Evolutionary conservation across 2,329 filamentous ascomycete species (phyloP).

Genomic region (Fusarium dlaminii): DNA sequence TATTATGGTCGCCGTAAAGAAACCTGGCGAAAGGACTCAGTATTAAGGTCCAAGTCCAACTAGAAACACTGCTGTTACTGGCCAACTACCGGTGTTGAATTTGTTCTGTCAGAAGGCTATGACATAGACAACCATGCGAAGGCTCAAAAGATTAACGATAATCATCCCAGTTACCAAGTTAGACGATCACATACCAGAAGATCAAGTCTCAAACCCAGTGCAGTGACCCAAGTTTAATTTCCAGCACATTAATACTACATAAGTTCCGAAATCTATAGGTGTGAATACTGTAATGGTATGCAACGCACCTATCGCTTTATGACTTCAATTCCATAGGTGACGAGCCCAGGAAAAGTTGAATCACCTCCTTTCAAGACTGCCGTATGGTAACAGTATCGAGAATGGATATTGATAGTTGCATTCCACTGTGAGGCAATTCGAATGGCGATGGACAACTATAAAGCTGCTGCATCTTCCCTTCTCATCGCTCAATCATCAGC

Average conservation of each 20-base stretch:
- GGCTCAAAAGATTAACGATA: accelerated
- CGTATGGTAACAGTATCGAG: accelerated
- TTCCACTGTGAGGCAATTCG: accelerated
- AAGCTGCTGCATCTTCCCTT: background rate
- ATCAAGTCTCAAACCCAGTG: no score
- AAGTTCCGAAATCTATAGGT: accelerated
- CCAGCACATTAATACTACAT: background rate
- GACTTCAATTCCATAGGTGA: background rate
- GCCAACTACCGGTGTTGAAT: background rate
- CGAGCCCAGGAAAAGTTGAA: no score
- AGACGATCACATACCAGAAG: background rate
- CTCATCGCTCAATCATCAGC: no score
- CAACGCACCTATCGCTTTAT: accelerated
- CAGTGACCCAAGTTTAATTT: accelerated
- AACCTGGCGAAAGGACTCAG: no score
- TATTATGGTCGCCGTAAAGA: no score
- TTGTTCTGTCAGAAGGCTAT: background rate
- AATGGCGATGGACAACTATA: background rate
- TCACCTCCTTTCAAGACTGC: accelerated
- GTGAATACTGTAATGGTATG: accelerated
- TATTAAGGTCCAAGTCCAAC: accelerated
- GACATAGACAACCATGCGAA: background rate
- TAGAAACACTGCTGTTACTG: no score
- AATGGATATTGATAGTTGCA: accelerated
- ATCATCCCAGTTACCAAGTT: background rate